Percentiles rank a stretch among this genome's conserved stretches.
These are phyloP conservation scores for Lolium rigidum DNA, from an alignment of 176 grass and related monocot genomes.

Conservation along the genomic window DNA sequence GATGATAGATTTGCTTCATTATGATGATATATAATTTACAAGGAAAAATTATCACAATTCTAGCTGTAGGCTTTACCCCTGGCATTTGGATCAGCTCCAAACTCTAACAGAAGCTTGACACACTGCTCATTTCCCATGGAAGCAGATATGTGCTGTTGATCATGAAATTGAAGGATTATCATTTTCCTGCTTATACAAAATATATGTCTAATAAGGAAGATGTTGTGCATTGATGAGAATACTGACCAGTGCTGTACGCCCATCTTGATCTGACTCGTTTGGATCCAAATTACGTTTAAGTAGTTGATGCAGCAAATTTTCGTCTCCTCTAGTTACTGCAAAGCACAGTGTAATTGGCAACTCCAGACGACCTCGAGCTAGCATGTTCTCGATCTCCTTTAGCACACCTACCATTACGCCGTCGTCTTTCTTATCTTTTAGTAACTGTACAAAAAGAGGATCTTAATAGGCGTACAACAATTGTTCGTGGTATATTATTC, in stretches of 20 bases:
- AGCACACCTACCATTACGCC: constrained; percentile 62
- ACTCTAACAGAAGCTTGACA: constrained; percentile 68
- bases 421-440: constrained; percentile 67
- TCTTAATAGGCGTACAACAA: constrained; percentile 17
- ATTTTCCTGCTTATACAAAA: not conserved
- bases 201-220: constrained; percentile 15
- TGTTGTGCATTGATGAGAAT: not conserved
- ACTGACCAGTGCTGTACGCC: constrained; percentile 77
- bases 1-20: not conserved
- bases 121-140: constrained; percentile 80
- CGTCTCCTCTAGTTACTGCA: constrained; percentile 79
- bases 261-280: constrained; percentile 85
- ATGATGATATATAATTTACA: not conserved
- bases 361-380: constrained; percentile 76
- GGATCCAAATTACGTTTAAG: constrained; percentile 77
- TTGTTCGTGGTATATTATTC: not conserved
- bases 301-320: constrained; percentile 79
- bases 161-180: constrained; percentile 31
- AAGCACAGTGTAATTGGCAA: constrained; percentile 86
- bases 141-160: constrained; percentile 89
- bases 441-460: constrained; percentile 52
- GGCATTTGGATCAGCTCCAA: constrained; percentile 84
- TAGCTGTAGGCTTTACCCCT: constrained; percentile 59
- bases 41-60: not conserved
- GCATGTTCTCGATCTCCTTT: constrained; percentile 92